A percentile compares a stretch with the other conserved stretches of the same genome.
Conservation (phyloP, 2,329 filamentous ascomycete genomes). For the Diatrype stigma region DNA sequence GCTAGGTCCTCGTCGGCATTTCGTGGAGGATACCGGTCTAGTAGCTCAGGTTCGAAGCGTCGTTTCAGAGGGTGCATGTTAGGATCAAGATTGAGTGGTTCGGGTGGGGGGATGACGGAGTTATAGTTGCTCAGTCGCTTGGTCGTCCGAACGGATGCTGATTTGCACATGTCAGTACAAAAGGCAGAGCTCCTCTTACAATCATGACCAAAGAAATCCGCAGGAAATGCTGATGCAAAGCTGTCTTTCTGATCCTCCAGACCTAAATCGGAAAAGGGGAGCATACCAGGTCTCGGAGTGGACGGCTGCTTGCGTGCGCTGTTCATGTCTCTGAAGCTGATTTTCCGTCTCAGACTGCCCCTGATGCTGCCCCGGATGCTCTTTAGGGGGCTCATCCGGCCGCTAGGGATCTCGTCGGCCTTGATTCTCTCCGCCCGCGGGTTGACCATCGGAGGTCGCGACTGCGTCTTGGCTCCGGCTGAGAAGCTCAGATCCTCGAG, state of each 20-base stretch:
- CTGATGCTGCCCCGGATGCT: constrained; percentile 60
- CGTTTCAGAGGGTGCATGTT: constrained; percentile 95
- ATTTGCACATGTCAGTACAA: constrained; percentile 27
- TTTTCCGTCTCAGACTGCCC: constrained; percentile 87
- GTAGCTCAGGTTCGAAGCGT: constrained; percentile 90
- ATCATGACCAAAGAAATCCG: constrained; percentile 16
- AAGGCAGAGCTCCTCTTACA: constrained; percentile 17
- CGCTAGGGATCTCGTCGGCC: constrained; percentile 59
- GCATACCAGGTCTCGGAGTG: constrained; percentile 68
- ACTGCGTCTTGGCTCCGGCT: constrained; percentile 72
- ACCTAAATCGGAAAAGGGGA: constrained; percentile 16
- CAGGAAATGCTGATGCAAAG: constrained; percentile 17
- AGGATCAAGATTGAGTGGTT: constrained; percentile 82
- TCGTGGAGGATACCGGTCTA: constrained; percentile 89
- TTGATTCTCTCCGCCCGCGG: constrained; percentile 79
- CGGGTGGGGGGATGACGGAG: constrained; percentile 90
- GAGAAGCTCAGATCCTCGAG: constrained; percentile 87
- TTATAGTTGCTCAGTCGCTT: constrained; percentile 95
- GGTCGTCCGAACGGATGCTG: constrained; percentile 68
- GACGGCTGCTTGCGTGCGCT: constrained; percentile 85
- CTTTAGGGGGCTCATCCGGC: constrained; percentile 52
- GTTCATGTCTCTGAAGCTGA: constrained; percentile 93
- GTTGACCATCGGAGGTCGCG: constrained; percentile 68
- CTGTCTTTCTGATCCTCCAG: constrained; percentile 10
- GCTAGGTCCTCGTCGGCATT: constrained; percentile 75